Conservation (phyloP, 106 monocot genomes). For the Acorus calamus region DNA sequence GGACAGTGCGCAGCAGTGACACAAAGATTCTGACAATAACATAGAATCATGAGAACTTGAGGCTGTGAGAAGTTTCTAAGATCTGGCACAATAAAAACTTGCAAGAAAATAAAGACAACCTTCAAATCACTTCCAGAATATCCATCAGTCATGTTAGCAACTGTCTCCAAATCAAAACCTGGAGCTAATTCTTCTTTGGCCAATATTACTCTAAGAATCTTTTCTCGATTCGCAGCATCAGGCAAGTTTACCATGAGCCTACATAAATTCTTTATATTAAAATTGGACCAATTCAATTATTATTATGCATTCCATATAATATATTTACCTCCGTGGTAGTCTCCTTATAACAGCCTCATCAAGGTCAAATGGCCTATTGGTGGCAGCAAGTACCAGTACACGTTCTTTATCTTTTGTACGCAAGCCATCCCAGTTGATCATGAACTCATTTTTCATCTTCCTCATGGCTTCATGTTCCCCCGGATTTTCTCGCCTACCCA, state of each 20-base stretch:
- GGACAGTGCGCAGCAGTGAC: constrained; percentile 38
- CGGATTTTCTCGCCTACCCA: constrained; percentile 4
- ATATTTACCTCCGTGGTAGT: constrained; percentile 20
- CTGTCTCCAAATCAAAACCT: constrained; percentile 52
- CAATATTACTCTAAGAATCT: constrained; percentile 31
- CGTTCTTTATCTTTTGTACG: constrained; percentile 26
- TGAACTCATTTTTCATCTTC: constrained; percentile 7
- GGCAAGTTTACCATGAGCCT: constrained; percentile 29
- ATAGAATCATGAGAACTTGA: neutral
- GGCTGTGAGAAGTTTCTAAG: neutral
- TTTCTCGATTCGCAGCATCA: constrained; percentile 21
- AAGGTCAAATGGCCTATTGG: constrained; percentile 35
- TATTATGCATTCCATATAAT: neutral
- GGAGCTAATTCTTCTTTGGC: constrained; percentile 67
- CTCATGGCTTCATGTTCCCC: neutral
- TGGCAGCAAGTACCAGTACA: constrained; percentile 29
- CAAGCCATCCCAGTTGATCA: constrained; percentile 31
- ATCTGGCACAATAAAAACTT: too few relatives aligned
- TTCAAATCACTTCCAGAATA: constrained; percentile 96
- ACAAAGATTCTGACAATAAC: constrained; percentile 24
- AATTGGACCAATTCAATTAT: neutral
- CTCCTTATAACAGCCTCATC: constrained; percentile 37
- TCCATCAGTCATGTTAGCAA: constrained; percentile 93
- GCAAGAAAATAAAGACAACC: constrained; percentile 18
- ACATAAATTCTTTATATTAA: neutral